Evolutionary conservation across 306 rosid genomes (phyloP).

Genomic region (Sphenostylis stenocarpa): DNA sequence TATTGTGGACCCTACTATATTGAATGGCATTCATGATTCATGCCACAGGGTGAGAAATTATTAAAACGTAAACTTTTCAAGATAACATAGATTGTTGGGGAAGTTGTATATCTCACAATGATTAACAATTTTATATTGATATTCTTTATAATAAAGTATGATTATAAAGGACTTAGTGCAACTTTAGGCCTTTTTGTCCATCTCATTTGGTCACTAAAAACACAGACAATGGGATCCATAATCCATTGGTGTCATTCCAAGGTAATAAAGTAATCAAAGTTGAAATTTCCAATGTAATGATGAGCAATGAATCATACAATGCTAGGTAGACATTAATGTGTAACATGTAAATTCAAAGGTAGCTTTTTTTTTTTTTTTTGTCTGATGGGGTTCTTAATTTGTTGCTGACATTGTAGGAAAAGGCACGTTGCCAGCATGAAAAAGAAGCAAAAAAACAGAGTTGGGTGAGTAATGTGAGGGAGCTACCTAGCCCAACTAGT

Average conservation of each 20-base stretch:
- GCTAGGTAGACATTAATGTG: background rate
- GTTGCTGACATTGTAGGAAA: conserved; percentile 53
- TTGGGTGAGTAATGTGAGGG: conserved; percentile 44
- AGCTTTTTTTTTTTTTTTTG: conserved; percentile 36
- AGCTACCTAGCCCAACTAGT: conserved; percentile 38
- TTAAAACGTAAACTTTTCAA: conserved; percentile 12
- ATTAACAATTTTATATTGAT: background rate
- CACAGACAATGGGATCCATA: conserved; percentile 33
- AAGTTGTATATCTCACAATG: background rate
- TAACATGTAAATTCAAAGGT: background rate
- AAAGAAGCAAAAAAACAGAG: conserved; percentile 57
- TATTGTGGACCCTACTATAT: conserved; percentile 13
- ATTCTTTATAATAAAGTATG: background rate
- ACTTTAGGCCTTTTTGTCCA: conserved; percentile 23
- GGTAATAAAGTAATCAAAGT: conserved; percentile 7
- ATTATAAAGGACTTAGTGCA: background rate
- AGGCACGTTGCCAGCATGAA: conserved; percentile 48
- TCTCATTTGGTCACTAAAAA: conserved; percentile 27
- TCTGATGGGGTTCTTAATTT: background rate
- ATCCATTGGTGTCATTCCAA: conserved; percentile 32
- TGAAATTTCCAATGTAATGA: background rate
- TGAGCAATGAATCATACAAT: background rate
- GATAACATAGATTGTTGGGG: background rate
- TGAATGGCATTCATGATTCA: conserved; percentile 31
- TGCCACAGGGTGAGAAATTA: conserved; percentile 2